Percentiles rank a stretch among this genome's conserved stretches.
Evolutionary conservation across 2,329 filamentous ascomycete species (phyloP).

Genomic region (Claviceps sp.): DNA sequence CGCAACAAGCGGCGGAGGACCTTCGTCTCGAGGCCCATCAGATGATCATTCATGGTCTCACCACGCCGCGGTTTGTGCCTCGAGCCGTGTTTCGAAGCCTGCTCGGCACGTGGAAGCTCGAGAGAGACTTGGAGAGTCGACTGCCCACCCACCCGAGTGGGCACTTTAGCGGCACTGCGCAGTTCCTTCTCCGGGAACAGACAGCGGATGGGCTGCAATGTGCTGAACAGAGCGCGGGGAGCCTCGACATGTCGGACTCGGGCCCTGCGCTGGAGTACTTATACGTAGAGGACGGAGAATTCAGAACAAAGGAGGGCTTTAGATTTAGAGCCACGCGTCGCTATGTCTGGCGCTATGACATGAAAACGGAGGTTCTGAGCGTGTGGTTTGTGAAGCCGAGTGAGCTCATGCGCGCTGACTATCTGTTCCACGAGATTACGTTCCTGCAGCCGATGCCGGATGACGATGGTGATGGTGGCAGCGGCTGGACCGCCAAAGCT

Average conservation of each 20-base stretch:
- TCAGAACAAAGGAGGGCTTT: conserved; percentile 42
- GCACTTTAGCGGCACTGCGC: conserved; percentile 48
- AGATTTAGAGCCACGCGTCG: conserved; percentile 48
- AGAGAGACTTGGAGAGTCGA: conserved; percentile 40
- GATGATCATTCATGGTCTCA: conserved; percentile 28
- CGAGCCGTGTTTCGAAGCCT: conserved; percentile 57
- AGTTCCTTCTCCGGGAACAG: conserved; percentile 48
- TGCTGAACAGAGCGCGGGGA: conserved; percentile 7
- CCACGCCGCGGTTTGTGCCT: conserved; percentile 40
- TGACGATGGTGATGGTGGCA: conserved; percentile 7
- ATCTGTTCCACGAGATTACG: conserved; percentile 63
- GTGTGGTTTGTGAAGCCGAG: conserved; percentile 62
- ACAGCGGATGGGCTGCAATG: conserved; percentile 38
- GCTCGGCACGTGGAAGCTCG: conserved; percentile 55
- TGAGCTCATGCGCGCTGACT: conserved; percentile 49
- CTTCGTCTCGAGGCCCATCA: conserved; percentile 34
- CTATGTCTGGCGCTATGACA: conserved; percentile 62
- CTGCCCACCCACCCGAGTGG: conserved; percentile 49
- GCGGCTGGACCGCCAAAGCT: conserved; percentile 49
- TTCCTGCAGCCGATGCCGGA: conserved; percentile 31
- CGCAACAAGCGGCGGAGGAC: conserved; percentile 23
- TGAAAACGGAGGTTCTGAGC: conserved; percentile 44
- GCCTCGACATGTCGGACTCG: not conserved
- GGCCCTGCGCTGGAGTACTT: conserved; percentile 45
- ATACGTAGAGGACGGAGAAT: conserved; percentile 55